Base-by-base conservation (phyloP, 495 filamentous ascomycete genomes). In the Cladorrhinum samala region DNA sequence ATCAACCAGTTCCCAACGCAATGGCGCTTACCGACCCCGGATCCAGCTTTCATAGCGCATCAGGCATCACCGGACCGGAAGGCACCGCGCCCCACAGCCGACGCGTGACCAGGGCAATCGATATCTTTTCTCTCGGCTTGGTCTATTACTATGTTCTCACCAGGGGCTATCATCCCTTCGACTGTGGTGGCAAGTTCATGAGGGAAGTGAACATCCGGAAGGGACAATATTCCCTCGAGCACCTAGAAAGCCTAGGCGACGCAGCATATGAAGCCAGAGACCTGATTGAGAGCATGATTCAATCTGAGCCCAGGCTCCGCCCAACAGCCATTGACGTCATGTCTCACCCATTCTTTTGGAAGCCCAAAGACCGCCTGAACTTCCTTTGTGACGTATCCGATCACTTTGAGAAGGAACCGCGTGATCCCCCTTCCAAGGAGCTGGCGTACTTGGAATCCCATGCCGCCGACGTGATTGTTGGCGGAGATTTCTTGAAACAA, bases 71-170 rank as follows among this genome's bases (percentile, higher is more conserved):
- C 62, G 33, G 59, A 67, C 65, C 69, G 78, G 19, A 86, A 16
- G 24, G 41, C 9, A 17, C 36, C 5, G 53, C 54, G 2, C 23
- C 58, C 14, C 52, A 52, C 38, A 50, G 83, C 52, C 82, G 88
- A 41, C 87, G 92, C 17, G 93, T 93, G 21, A 98, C 94, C 21
- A 83, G 92, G 4, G 86, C 93, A 19, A 96, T 96, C 59, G 93
- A 98, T 65, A 94, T 97, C 24, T 98, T 97, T 72, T 93, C 90
- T 2, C 77, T 97, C 23, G 93, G 93, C 7, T 89, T 95, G 42
- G 91, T 97, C 44, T 96, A 95, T 71, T 96, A 89, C 69, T 98
- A 96, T 60, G 90, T 97, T 48, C 78, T 97, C 33, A 95, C 94
- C 2, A 81, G 85, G 50, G 93, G 93, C 37, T 76, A 75, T n/a